Evolutionary conservation across 768 basidiomycete species (phyloP).

Genomic region (Suillus alpinus): DNA sequence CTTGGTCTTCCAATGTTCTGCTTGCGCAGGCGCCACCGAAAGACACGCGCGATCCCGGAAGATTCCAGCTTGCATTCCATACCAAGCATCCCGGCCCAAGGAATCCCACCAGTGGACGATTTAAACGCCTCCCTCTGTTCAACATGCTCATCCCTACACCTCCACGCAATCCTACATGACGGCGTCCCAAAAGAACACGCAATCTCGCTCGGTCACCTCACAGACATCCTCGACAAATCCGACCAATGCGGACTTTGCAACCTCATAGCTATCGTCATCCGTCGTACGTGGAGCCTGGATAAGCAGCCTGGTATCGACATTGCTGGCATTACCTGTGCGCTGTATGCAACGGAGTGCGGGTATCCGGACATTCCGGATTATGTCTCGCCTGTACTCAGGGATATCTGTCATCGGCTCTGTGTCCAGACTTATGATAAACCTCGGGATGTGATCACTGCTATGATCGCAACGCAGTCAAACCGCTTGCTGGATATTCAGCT

Average conservation of each 20-base stretch:
- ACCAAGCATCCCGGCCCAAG: background rate
- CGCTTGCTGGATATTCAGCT: conserved; percentile 5
- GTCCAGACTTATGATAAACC: background rate
- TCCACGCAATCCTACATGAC: conserved; percentile 2
- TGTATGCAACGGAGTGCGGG: background rate
- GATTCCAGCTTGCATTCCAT: background rate
- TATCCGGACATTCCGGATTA: background rate
- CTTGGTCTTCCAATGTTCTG: background rate
- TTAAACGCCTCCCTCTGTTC: background rate
- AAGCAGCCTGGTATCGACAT: conserved; percentile 1
- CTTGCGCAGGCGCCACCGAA: background rate
- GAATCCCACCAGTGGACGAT: background rate
- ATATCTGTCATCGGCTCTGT: conserved; percentile 4
- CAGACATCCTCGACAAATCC: conserved; percentile 2
- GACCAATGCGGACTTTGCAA: conserved; percentile 4
- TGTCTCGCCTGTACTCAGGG: background rate
- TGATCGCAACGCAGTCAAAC: background rate
- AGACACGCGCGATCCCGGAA: background rate
- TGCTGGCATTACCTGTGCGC: background rate
- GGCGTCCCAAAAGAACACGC: background rate
- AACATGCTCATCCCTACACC: conserved; percentile 5
- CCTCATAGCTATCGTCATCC: conserved; percentile 2
- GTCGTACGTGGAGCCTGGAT: background rate
- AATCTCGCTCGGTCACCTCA: background rate
- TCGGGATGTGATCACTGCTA: background rate